Conservation (phyloP, 2,329 filamentous ascomycete genomes). For the Polychaeton citri region DNA sequence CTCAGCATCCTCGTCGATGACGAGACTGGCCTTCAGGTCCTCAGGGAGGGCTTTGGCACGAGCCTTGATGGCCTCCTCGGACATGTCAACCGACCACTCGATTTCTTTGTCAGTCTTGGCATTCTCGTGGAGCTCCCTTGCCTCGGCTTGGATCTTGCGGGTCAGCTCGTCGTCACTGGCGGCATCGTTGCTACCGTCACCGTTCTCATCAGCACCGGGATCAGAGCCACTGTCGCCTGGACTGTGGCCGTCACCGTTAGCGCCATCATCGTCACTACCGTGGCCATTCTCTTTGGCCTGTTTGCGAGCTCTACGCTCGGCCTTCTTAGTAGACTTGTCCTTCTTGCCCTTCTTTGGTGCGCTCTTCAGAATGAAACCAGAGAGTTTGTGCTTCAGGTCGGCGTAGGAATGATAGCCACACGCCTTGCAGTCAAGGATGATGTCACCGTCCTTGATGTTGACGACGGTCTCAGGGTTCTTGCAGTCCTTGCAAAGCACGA, state of each 20-base stretch:
- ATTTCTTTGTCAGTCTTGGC: conserved; percentile 63
- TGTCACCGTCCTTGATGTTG: conserved; percentile 83
- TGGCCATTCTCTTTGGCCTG: conserved; percentile 43
- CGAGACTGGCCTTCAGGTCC: conserved; percentile 74
- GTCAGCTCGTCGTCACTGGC: conserved; percentile 87
- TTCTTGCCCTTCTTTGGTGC: conserved; percentile 89
- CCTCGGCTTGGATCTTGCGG: conserved; percentile 55
- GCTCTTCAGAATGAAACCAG: conserved; percentile 94
- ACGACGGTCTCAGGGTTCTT: conserved; percentile 98
- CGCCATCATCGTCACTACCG: conserved; percentile 35
- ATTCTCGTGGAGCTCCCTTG: conserved; percentile 57
- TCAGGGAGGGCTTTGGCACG: conserved; percentile 86
- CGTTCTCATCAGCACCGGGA: conserved; percentile 46
- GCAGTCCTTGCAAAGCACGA: conserved; percentile 98
- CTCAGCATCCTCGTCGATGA: conserved; percentile 57
- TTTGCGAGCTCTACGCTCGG: conserved; percentile 72
- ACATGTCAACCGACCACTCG: conserved; percentile 94
- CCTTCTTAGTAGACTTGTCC: conserved; percentile 90
- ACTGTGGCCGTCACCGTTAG: conserved; percentile 46
- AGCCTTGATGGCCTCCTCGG: conserved; percentile 85
- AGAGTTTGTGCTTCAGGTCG: conserved; percentile 87
- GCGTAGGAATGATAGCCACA: conserved; percentile 89
- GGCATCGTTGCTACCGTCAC: conserved; percentile 52
- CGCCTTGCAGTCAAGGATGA: conserved; percentile 94
- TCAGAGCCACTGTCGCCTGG: conserved; percentile 55